These are phyloP conservation scores for Cryphonectria nitschkei DNA, from an alignment of 2,329 filamentous ascomycete genomes.

Conservation along the genomic window DNA sequence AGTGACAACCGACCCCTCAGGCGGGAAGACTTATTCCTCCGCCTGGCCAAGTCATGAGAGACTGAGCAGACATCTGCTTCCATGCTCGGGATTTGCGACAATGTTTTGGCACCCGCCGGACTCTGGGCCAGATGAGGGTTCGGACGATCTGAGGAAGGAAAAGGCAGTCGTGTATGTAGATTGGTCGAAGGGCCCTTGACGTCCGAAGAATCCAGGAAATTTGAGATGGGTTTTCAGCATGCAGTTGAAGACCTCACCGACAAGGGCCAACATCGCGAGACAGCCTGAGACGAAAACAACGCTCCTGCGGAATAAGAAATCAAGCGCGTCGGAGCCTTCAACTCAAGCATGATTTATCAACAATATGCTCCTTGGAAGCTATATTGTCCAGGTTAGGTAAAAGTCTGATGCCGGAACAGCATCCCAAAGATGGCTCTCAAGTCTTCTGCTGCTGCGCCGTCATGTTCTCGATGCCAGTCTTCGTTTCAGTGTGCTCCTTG, in stretches of 20 bases:
- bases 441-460: constrained; percentile 16
- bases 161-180: not conserved
- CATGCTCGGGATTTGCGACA: not conserved
- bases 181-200: not conserved
- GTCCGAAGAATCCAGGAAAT: not conserved
- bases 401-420: not conserved
- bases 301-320: not conserved
- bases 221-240: not conserved
- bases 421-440: not conserved
- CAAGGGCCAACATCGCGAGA: not conserved
- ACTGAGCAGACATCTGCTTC: not conserved
- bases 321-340: not conserved
- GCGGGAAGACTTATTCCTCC: not conserved
- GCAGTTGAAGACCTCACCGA: not conserved
- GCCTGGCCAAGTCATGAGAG: not conserved
- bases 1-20: not conserved
- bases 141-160: not conserved
- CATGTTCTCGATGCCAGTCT: constrained; percentile 47
- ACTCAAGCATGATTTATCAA: not conserved
- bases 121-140: not conserved
- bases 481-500: constrained; percentile 54
- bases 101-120: not conserved
- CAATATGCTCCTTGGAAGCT: not conserved
- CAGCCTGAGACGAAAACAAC: not conserved
- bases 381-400: not conserved